Conservation (phyloP, 495 filamentous ascomycete species). For the Gamarada debralockiae region DNA sequence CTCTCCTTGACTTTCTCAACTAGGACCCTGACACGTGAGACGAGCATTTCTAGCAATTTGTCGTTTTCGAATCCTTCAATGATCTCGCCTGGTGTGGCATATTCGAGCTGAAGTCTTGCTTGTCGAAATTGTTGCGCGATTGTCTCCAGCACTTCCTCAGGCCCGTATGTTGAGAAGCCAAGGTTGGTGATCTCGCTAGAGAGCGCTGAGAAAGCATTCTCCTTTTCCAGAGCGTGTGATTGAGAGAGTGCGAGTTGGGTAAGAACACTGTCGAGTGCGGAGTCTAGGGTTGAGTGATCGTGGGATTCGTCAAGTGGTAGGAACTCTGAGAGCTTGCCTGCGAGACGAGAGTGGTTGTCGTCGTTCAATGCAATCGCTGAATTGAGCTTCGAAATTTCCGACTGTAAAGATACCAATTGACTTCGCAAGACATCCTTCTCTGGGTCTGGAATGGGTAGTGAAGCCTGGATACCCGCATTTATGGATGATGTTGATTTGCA, state of each 20-base stretch:
- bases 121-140: slow-evolving; percentile 54
- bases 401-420: slow-evolving; percentile 17
- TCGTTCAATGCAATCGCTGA: slow-evolving; percentile 17
- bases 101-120: slow-evolving; percentile 66
- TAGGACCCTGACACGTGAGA: slow-evolving; percentile 38
- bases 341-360: slow-evolving; percentile 19
- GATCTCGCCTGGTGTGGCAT: slow-evolving; percentile 60
- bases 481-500: slow-evolving; percentile 23
- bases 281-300: slow-evolving; percentile 27
- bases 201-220: slow-evolving; percentile 34
- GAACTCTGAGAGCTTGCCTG: slow-evolving; percentile 21
- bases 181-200: slow-evolving; percentile 41
- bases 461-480: slow-evolving; percentile 31
- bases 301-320: slow-evolving; percentile 14
- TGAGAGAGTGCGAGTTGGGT: slow-evolving; percentile 34
- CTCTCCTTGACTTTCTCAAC: slow-evolving; percentile 43
- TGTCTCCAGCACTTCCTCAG: slow-evolving; percentile 45
- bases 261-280: slow-evolving; percentile 32
- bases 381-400: slow-evolving; percentile 16
- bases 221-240: slow-evolving; percentile 30
- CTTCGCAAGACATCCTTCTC: slow-evolving; percentile 31
- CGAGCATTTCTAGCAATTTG: slow-evolving; percentile 40
- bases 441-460: slow-evolving; percentile 32
- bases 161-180: slow-evolving; percentile 49
- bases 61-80: slow-evolving; percentile 32